A percentile compares a stretch with the other conserved stretches of the same genome.
phyloP scores from a whole-genome alignment of 164 flowering plant species.

The Nelumbo lutea region DNA sequence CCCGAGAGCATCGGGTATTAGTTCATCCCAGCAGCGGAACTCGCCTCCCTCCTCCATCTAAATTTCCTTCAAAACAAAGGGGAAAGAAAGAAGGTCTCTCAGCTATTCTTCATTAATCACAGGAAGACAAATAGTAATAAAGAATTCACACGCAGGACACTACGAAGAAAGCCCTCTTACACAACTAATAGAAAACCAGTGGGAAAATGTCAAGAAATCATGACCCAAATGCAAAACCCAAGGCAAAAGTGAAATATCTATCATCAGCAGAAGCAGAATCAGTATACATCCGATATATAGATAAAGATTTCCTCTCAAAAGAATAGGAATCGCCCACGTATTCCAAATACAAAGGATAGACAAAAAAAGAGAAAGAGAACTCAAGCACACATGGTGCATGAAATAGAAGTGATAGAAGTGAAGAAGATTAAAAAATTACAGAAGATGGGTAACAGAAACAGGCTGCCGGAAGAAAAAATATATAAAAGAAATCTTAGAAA shows the following conservation, averaged over 20 bases:
- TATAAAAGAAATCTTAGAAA: background rate
- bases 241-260: too few species aligned
- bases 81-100: too few species aligned
- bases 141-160: background rate
- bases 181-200: background rate
- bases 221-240: background rate
- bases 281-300: too few species aligned
- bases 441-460: background rate
- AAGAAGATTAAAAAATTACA: background rate
- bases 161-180: background rate
- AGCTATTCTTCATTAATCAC: too few species aligned
- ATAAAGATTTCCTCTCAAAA: background rate
- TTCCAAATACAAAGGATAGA: background rate
- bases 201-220: background rate
- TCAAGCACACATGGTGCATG: background rate
- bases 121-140: background rate
- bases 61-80: background rate
- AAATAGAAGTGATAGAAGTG: background rate
- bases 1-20: constrained; percentile 62
- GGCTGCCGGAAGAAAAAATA: background rate
- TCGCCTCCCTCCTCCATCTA: constrained; percentile 42
- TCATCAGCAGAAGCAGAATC: too few species aligned
- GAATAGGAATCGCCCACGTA: background rate
- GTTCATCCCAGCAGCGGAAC: constrained; percentile 47
- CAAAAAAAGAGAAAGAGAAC: background rate